Percentiles rank a stretch among this genome's conserved stretches.
Evolutionary conservation across 148 eudicot species (phyloP).

Genomic region (Rhododendron ovatum): DNA sequence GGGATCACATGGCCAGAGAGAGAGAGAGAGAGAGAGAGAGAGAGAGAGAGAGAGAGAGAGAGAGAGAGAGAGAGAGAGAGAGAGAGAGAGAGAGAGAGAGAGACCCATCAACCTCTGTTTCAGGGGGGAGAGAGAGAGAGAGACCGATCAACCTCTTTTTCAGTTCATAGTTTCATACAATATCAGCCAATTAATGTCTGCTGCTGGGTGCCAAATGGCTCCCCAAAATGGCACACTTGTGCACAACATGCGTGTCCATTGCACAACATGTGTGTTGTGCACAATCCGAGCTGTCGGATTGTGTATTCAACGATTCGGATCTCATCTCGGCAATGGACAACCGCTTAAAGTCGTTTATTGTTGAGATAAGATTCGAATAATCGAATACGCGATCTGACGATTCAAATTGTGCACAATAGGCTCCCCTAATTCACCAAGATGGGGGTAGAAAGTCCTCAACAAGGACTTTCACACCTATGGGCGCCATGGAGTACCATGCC

Average conservation of each 20-base stretch:
- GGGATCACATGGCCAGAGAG: not conserved
- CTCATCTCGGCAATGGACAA: too few species aligned
- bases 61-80: too few species aligned
- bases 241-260: too few species aligned
- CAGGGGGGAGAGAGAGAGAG: not conserved
- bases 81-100: too few species aligned
- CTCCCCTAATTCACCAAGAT: not conserved
- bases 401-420: too few species aligned
- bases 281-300: fast-evolving
- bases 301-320: fast-evolving
- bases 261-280: too few species aligned
- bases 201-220: not conserved
- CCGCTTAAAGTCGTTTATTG: too few species aligned
- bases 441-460: not conserved
- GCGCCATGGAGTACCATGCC: not conserved
- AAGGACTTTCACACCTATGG: not conserved
- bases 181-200: not conserved
- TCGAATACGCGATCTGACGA: too few species aligned
- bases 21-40: too few species aligned
- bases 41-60: too few species aligned
- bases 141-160: not conserved
- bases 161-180: not conserved
- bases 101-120: not conserved
- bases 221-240: not conserved
- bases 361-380: too few species aligned